Evolutionary conservation across 805 yeast species (phyloP).

Genomic region (Saccharomycopsis javanensis): DNA sequence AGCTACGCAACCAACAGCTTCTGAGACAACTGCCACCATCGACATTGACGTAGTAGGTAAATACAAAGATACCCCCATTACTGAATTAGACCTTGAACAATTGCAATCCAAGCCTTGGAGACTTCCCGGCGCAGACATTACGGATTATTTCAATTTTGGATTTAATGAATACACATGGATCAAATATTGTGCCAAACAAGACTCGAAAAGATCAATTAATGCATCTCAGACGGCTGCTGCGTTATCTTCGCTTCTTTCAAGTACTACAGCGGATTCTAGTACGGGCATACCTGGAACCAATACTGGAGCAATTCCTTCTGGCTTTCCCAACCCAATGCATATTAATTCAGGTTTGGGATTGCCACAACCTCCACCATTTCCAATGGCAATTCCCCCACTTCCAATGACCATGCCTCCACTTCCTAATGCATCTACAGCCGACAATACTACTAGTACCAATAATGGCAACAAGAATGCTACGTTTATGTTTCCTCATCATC

Average conservation of each 20-base stretch:
- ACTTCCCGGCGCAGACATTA: slow-evolving; percentile 88
- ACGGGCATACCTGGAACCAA: not conserved
- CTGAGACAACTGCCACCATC: slow-evolving; percentile 34
- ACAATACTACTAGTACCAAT: not conserved
- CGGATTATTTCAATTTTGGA: slow-evolving; percentile 94
- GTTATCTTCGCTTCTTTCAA: not conserved
- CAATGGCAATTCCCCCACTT: not conserved
- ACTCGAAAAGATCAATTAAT: slow-evolving; percentile 24
- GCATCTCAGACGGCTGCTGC: not conserved
- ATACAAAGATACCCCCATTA: slow-evolving; percentile 72
- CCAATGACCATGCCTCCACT: not conserved
- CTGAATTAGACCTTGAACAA: slow-evolving; percentile 68
- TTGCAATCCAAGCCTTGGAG: slow-evolving; percentile 97
- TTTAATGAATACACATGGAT: slow-evolving; percentile 96
- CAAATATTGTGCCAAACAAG: slow-evolving; percentile 83
- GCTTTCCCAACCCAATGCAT: not conserved
- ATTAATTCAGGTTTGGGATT: not conserved
- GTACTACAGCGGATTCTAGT: not conserved
- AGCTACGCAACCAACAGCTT: not conserved
- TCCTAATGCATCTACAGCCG: not conserved
- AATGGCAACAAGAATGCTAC: not conserved
- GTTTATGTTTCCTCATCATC: not conserved
- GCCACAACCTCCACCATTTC: slow-evolving; percentile 1
- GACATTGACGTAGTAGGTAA: slow-evolving; percentile 70
- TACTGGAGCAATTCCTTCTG: not conserved